A percentile compares a stretch with the other conserved stretches of the same genome.
phyloP scores from a whole-genome alignment of 2,329 filamentous ascomycete species.

The Cadophora malorum region DNA sequence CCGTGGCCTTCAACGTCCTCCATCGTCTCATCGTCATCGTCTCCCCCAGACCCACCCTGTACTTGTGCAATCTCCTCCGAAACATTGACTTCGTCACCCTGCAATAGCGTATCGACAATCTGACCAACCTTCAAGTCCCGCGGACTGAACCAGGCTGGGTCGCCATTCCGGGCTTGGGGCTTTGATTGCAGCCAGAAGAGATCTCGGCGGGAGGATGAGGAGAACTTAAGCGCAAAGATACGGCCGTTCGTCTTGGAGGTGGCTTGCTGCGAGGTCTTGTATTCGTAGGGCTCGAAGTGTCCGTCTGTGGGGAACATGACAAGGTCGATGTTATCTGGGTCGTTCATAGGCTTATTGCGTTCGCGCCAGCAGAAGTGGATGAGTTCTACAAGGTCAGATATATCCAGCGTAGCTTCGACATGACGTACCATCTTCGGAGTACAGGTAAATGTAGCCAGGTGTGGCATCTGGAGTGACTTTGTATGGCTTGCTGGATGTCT shows the following conservation, averaged over 20 bases:
- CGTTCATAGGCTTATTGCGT: slow-evolving; percentile 70
- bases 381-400: slow-evolving; percentile 64
- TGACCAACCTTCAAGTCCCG: slow-evolving; percentile 87
- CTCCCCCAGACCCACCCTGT: slow-evolving; percentile 57
- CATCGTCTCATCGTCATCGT: slow-evolving; percentile 76
- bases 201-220: slow-evolving; percentile 87
- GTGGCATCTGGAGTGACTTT: slow-evolving; percentile 76
- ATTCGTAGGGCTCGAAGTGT: slow-evolving; percentile 84
- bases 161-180: slow-evolving; percentile 71
- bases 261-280: slow-evolving; percentile 64
- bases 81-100: slow-evolving; percentile 88
- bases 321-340: slow-evolving; percentile 80
- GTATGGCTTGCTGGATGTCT: slow-evolving; percentile 64
- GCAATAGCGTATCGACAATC: slow-evolving; percentile 82
- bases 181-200: slow-evolving; percentile 98
- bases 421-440: slow-evolving; percentile 80
- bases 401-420: not conserved
- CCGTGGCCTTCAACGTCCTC: slow-evolving; percentile 75
- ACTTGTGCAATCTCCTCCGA: slow-evolving; percentile 72
- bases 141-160: slow-evolving; percentile 80
- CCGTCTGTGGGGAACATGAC: slow-evolving; percentile 93
- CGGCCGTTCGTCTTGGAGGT: slow-evolving; percentile 80
- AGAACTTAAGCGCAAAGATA: slow-evolving; percentile 92
- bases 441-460: slow-evolving; percentile 90
- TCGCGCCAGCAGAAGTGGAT: slow-evolving; percentile 98